These are phyloP conservation scores for Stylosanthes scabra DNA, from an alignment of 331 rosid genomes.

Conservation along the genomic window DNA sequence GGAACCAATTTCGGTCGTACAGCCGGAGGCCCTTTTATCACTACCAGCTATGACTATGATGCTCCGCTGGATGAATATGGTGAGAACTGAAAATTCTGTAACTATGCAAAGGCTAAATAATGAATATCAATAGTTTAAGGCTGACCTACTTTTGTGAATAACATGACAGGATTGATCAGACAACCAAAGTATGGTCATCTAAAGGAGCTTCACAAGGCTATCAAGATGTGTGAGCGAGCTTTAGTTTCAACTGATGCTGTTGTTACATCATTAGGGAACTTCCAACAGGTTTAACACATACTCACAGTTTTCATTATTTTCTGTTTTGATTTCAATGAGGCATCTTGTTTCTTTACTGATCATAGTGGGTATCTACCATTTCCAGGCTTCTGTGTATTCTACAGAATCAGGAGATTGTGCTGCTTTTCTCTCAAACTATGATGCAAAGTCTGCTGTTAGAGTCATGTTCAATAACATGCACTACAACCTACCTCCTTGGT, in stretches of 20 bases:
- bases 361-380: conserved; percentile 28
- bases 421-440: conserved; percentile 90
- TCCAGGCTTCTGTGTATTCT: conserved; percentile 84
- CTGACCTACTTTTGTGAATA: conserved; percentile 22
- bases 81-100: conserved; percentile 48
- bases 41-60: conserved; percentile 98
- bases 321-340: background rate
- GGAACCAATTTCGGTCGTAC: conserved; percentile 99
- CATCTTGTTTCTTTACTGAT: conserved; percentile 43
- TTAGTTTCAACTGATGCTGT: conserved; percentile 88
- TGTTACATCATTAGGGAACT: conserved; percentile 82
- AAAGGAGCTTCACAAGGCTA: conserved; percentile 92
- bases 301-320: conserved; percentile 1
- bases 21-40: conserved; percentile 98
- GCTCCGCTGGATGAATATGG: conserved; percentile 99
- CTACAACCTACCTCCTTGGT: conserved; percentile 98
- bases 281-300: conserved; percentile 72
- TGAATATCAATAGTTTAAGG: conserved; percentile 9
- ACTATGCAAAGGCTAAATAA: background rate
- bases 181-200: conserved; percentile 98
- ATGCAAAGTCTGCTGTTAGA: conserved; percentile 71
- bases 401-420: conserved; percentile 89
- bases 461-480: conserved; percentile 95
- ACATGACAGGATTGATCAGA: conserved; percentile 73
- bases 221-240: conserved; percentile 82